phyloP scores from a whole-genome alignment of 345 rosid genomes.

The Eucalyptus erythrocorys region DNA sequence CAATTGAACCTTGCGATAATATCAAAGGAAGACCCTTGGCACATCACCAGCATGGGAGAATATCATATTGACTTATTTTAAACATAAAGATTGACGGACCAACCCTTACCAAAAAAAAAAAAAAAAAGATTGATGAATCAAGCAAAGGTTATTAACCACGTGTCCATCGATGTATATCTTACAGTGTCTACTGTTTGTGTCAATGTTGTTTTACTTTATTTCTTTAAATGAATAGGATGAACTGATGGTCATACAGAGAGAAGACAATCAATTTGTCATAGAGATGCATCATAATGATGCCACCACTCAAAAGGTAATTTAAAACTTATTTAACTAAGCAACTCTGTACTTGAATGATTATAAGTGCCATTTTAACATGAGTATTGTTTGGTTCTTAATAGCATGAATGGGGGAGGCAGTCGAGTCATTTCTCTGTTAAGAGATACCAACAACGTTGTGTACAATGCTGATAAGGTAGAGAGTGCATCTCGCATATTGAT shows the following conservation, averaged over 20 bases:
- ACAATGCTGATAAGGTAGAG: no score
- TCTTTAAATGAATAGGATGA: not conserved
- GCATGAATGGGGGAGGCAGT: not conserved
- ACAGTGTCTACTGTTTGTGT: not conserved
- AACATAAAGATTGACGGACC: not conserved
- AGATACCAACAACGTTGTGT: rapidly evolving
- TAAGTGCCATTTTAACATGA: not conserved
- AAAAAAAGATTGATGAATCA: not conserved
- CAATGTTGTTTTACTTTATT: not conserved
- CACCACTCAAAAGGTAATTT: not conserved
- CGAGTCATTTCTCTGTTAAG: no score
- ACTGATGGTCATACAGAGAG: not conserved
- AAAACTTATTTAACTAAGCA: not conserved
- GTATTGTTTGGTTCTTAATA: not conserved
- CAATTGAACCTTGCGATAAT: no score
- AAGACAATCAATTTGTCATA: not conserved
- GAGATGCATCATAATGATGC: not conserved
- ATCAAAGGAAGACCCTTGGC: not conserved
- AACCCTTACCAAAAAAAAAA: no score
- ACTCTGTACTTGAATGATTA: not conserved
- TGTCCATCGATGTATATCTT: not conserved
- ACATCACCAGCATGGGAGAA: not conserved
- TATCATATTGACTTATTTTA: not conserved
- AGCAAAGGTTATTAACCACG: not conserved
- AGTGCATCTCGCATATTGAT: not conserved